Percentiles rank a stretch among this genome's conserved stretches.
Evolutionary conservation across 805 yeast genomes (phyloP).

Genomic region (Ogataea naganishii): DNA sequence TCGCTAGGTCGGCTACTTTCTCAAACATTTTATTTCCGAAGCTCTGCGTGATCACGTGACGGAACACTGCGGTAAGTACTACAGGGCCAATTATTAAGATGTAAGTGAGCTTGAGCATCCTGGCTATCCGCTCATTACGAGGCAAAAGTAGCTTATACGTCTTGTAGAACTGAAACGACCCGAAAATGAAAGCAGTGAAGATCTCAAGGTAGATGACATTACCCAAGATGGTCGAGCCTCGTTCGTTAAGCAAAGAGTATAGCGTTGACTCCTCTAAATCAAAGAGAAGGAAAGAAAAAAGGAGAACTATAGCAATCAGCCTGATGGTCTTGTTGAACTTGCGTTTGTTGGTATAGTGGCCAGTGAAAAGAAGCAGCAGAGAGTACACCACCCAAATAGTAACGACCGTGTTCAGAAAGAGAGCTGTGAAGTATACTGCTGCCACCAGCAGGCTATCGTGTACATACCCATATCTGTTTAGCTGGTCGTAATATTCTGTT

Average conservation of each 20-base stretch:
- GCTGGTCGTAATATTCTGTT: constrained; percentile 7
- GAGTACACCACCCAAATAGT: constrained; percentile 24
- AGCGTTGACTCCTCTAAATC: constrained; percentile 20
- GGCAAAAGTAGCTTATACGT: constrained; percentile 11
- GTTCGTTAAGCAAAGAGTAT: constrained; percentile 19
- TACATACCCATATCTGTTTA: constrained; percentile 20
- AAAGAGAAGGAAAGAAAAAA: constrained; percentile 19
- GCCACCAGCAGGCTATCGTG: constrained; percentile 12
- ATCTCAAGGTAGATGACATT: constrained; percentile 16
- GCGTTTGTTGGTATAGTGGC: constrained; percentile 11
- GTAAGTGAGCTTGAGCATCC: constrained; percentile 9
- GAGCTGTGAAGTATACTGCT: constrained; percentile 12
- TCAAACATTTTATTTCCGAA: constrained; percentile 6
- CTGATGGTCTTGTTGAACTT: constrained; percentile 10
- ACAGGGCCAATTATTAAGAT: constrained; percentile 11
- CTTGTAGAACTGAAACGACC: constrained; percentile 9
- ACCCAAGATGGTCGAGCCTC: constrained; percentile 11
- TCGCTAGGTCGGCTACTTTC: constrained; percentile 12
- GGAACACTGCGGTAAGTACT: constrained; percentile 9
- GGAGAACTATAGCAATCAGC: constrained; percentile 10
- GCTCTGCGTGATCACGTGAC: constrained; percentile 9
- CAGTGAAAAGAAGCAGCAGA: constrained; percentile 20
- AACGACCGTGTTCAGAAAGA: constrained; percentile 15
- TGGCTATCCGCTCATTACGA: constrained; percentile 4
- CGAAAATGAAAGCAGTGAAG: constrained; percentile 8